These are phyloP conservation scores for Globisporangium cederbergense DNA, from an alignment of 352 stramenopile genomes.

Conservation along the genomic window DNA sequence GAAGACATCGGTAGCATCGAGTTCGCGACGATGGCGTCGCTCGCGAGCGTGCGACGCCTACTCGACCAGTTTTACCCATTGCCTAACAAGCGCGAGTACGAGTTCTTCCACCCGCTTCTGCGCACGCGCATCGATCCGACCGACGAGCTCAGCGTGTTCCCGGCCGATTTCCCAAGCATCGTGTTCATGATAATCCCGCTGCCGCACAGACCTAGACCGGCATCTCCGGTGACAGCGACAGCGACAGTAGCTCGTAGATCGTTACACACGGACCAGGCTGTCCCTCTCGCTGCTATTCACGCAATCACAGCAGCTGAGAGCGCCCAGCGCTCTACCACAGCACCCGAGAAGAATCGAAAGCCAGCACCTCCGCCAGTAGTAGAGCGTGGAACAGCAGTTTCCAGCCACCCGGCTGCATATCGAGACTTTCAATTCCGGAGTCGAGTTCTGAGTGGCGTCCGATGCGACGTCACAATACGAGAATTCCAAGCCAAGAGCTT, in stretches of 20 bases:
- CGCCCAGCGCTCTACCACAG: not conserved
- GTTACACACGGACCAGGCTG: not conserved
- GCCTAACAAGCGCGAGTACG: constrained; percentile 22
- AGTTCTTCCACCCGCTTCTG: constrained; percentile 23
- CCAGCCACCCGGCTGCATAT: constrained; percentile 5
- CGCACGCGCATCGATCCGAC: constrained; percentile 9
- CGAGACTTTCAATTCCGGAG: constrained; percentile 3
- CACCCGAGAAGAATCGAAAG: not conserved
- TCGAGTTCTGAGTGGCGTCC: constrained; percentile 2
- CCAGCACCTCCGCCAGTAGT: not conserved
- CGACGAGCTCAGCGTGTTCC: constrained; percentile 14
- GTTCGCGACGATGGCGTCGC: constrained; percentile 23
- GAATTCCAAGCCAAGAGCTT: constrained; percentile 7
- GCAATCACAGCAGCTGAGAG: not conserved
- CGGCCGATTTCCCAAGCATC: constrained; percentile 11
- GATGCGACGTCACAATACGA: constrained; percentile 10
- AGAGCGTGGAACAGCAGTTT: not conserved
- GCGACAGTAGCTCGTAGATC: not conserved
- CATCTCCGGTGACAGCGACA: not conserved
- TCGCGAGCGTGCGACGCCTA: constrained; percentile 24
- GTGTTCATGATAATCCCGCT: constrained; percentile 10
- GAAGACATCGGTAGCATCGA: constrained; percentile 23
- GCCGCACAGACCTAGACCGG: not conserved
- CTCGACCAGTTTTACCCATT: constrained; percentile 32
- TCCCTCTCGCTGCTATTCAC: not conserved